Evolutionary conservation across 2,329 filamentous ascomycete genomes (phyloP).

Genomic region (Fusarium liriodendri): DNA sequence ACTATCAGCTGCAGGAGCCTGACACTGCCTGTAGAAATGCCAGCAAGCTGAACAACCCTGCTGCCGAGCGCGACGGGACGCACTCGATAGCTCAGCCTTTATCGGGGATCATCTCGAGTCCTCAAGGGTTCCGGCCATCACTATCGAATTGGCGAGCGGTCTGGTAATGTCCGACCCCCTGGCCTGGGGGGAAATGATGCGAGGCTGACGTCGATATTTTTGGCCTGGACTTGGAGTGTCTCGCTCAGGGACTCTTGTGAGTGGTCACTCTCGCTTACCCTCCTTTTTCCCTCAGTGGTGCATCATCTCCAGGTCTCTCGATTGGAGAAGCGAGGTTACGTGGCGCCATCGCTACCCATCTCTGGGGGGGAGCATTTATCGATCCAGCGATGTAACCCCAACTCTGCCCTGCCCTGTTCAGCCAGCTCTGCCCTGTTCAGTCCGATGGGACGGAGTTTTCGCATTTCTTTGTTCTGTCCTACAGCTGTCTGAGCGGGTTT

Average conservation of each 20-base stretch:
- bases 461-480: not conserved
- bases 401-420: constrained; percentile 1
- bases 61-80: constrained; percentile 13
- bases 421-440: not conserved
- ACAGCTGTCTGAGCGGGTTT: not conserved
- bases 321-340: constrained; percentile 28
- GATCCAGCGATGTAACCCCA: constrained; percentile 35
- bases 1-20: not conserved
- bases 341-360: constrained; percentile 21
- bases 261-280: constrained; percentile 1
- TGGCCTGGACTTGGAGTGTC: constrained; percentile 4
- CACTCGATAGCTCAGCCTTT: constrained; percentile 25
- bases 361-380: constrained; percentile 9
- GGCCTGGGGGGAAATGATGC: constrained; percentile 29
- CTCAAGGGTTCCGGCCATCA: constrained; percentile 9
- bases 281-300: not conserved
- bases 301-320: constrained; percentile 4
- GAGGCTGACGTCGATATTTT: constrained; percentile 36
- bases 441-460: not conserved
- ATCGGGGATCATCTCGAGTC: constrained; percentile 7
- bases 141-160: constrained; percentile 9
- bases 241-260: constrained; percentile 10
- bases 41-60: constrained; percentile 11
- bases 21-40: not conserved
- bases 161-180: constrained; percentile 35